Base-by-base conservation (phyloP, 768 basidiomycete species). In the Tephrocybe sp. region DNA sequence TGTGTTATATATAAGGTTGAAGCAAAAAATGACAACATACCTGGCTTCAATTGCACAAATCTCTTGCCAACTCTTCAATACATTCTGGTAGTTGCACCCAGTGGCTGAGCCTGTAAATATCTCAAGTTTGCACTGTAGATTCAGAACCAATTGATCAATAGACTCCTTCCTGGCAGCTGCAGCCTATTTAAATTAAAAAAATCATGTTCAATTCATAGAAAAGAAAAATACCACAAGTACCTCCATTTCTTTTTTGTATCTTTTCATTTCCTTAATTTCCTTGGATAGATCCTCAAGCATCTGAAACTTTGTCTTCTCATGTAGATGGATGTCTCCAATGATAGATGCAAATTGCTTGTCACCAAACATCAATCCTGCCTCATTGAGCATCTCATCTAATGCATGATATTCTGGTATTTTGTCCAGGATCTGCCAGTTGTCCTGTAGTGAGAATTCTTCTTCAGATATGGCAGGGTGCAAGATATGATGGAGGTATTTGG, bases 341-440 rank as follows among this genome's bases (percentile, higher is more conserved):
- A 95, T 90, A 1, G 90, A 85, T 37, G 83, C 68, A 68, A 94
- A 94, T 20, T 84, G 71, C 43, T 93, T 90, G 1, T 93, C 93
- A 42, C 93, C 93, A 57, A 95, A 95, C 55, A 94, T 4, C 5
- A 7, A 4, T 12, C 12, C 41, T 6, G 25, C 20, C 25, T 25
- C 23, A 42, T 42, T 10, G 20, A 42, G 25, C 4, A 25, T 24
- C 5, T 26, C n/a, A 42, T 9, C 10, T 10, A 24, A 17, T 14
- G 23, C 23, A 10, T 42, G 12, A 24, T n/a, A 42, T 24, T 42
- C 21, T 11, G 20, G 10, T 3, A 42, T 20, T 4, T 42, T 24
- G 9, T 26, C n/a, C 3, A 24, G 9, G 25, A 42, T 25, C 23
- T 24, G 25, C 4, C 25, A 5, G 3, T 24, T 2, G 11, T 42